Conservation (phyloP, 345 rosid genomes). For the Populus tremula region DNA sequence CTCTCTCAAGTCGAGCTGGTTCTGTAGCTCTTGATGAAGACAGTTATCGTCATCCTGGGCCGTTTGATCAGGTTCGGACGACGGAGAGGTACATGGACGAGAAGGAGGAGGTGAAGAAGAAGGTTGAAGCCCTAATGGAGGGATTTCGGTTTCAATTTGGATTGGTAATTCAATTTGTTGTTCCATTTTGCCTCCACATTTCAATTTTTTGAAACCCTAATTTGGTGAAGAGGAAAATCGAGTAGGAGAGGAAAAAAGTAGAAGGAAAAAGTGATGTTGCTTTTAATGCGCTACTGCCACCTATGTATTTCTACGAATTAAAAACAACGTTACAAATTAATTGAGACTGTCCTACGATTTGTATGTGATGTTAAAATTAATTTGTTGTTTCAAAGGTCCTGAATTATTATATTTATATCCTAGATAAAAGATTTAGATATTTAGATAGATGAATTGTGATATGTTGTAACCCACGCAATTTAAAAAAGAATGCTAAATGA, state of each 20-base stretch:
- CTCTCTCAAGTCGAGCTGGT: slow-evolving; percentile 1
- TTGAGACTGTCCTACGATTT: too few species aligned
- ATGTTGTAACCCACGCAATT: too few species aligned
- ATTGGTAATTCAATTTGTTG: not conserved
- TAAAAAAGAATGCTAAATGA: too few species aligned
- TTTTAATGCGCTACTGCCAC: not conserved
- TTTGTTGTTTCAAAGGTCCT: too few species aligned
- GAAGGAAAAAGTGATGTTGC: not conserved
- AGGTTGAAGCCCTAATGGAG: not conserved
- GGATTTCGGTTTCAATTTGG: not conserved
- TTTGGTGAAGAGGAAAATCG: not conserved
- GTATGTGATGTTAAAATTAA: too few species aligned
- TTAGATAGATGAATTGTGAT: too few species aligned
- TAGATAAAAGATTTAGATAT: too few species aligned
- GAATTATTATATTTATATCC: not conserved
- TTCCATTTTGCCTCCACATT: slow-evolving; percentile 23
- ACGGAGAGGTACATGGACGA: not conserved
- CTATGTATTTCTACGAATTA: not conserved
- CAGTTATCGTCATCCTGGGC: not conserved
- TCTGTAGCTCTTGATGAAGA: slow-evolving; percentile 12
- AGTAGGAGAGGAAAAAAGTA: not conserved
- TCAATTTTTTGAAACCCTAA: slow-evolving; percentile 23
- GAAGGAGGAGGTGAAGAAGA: not conserved
- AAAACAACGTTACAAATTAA: too few species aligned
- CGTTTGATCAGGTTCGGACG: slow-evolving; percentile 4